Percentiles rank a stretch among this genome's conserved stretches.
These are phyloP conservation scores for Candida gorgasii DNA, from an alignment of 805 yeast species.

Conservation along the genomic window DNA sequence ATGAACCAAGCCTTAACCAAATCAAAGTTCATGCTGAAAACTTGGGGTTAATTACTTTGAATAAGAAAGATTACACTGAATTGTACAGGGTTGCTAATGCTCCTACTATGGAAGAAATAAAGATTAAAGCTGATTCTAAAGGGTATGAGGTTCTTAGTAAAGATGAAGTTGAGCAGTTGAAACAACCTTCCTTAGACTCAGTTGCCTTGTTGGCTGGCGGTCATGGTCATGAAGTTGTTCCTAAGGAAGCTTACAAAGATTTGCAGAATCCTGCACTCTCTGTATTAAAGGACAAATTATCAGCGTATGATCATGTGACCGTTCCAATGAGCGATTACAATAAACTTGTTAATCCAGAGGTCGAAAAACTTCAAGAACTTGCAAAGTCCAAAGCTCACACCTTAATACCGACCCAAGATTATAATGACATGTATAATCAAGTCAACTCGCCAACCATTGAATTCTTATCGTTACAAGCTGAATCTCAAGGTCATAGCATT, in stretches of 20 bases:
- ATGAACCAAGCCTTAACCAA: conserved; percentile 35
- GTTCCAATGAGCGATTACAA: conserved; percentile 19
- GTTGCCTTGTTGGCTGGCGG: background rate
- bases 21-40: conserved; percentile 36
- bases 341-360: conserved; percentile 26
- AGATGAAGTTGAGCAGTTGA: background rate
- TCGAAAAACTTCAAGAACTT: conserved; percentile 20
- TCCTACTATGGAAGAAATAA: conserved; percentile 27
- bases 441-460: conserved; percentile 23
- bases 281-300: background rate
- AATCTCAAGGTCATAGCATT: conserved; percentile 7
- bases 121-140: conserved; percentile 17
- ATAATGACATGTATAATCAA: conserved; percentile 13
- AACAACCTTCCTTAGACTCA: background rate
- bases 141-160: conserved; percentile 14
- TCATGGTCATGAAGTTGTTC: conserved; percentile 9
- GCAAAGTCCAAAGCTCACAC: conserved; percentile 20
- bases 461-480: conserved; percentile 18
- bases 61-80: conserved; percentile 32
- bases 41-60: conserved; percentile 32
- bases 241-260: conserved; percentile 20
- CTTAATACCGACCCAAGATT: conserved; percentile 19
- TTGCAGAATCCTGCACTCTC: conserved; percentile 15
- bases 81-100: conserved; percentile 29
- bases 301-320: conserved; percentile 6